Conservation (phyloP, 1,284 basidiomycete genomes). For the Apiotrichum sp. region DNA sequence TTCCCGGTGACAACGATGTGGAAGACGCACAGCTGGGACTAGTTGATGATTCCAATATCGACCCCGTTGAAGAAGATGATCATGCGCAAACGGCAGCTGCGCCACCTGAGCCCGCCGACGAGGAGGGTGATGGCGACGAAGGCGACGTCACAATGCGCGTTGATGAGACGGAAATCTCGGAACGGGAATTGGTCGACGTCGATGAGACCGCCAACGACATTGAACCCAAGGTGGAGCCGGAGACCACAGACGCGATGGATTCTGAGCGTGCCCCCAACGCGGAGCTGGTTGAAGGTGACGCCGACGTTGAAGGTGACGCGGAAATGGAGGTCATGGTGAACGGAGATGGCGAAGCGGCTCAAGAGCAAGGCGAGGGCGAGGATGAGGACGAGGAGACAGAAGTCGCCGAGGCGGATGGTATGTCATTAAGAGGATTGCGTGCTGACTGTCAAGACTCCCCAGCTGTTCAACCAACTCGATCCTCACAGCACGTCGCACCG, state of each 20-base stretch:
- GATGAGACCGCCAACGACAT: not conserved
- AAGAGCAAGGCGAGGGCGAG: slow-evolving; percentile 9
- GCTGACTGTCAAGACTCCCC: slow-evolving; percentile 5
- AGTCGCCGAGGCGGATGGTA: slow-evolving; percentile 11
- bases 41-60: not conserved
- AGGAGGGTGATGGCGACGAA: slow-evolving; percentile 12
- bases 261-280: too few relatives aligned
- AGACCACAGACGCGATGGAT: too few relatives aligned
- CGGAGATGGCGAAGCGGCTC: slow-evolving; percentile 3
- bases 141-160: slow-evolving; percentile 23
- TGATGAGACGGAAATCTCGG: slow-evolving; percentile 1
- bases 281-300: not conserved
- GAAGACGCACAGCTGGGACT: not conserved
- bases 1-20: slow-evolving; percentile 1
- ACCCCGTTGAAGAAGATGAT: not conserved
- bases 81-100: too few relatives aligned
- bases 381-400: slow-evolving; percentile 13
- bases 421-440: not conserved
- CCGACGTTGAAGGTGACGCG: not conserved
- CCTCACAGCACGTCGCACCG: slow-evolving; percentile 32
- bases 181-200: not conserved
- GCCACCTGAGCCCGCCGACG: not conserved
- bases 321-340: slow-evolving; percentile 4
- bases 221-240: not conserved
- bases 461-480: not conserved